Conservation (phyloP, 805 yeast genomes). For the Candida suzukii region DNA sequence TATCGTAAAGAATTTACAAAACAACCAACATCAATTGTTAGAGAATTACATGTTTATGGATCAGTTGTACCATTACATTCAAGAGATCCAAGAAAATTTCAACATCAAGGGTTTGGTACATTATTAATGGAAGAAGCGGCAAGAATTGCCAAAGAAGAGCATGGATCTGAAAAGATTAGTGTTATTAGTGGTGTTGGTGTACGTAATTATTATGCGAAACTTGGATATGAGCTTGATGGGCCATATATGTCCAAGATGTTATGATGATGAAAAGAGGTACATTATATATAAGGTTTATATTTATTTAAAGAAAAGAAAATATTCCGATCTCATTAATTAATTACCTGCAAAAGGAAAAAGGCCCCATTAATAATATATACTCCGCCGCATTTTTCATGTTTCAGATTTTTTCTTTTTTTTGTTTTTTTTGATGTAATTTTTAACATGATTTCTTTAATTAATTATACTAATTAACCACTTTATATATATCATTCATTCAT, state of each 20-base stretch:
- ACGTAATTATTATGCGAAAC: slow-evolving; percentile 85
- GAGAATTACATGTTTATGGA: slow-evolving; percentile 96
- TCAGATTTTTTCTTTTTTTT: too few relatives aligned
- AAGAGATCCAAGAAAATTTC: slow-evolving; percentile 95
- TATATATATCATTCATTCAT: too few relatives aligned
- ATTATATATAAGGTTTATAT: background rate
- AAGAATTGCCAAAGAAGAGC: slow-evolving; percentile 90
- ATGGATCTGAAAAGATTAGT: slow-evolving; percentile 83
- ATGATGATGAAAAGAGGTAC: slow-evolving; percentile 3
- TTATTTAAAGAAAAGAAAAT: too few relatives aligned
- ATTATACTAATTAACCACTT: too few relatives aligned
- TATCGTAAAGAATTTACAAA: slow-evolving; percentile 79
- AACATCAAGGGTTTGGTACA: slow-evolving; percentile 98
- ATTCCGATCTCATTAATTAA: too few relatives aligned
- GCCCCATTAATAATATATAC: too few relatives aligned
- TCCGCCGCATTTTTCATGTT: too few relatives aligned
- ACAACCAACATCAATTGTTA: slow-evolving; percentile 88
- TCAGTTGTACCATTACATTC: slow-evolving; percentile 95
- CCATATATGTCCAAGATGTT: slow-evolving; percentile 86
- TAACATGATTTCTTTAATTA: too few relatives aligned
- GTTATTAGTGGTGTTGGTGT: slow-evolving; percentile 98
- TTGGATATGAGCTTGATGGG: slow-evolving; percentile 91
- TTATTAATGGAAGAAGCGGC: slow-evolving; percentile 98
- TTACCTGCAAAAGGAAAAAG: too few relatives aligned
- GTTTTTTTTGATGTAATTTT: too few relatives aligned